phyloP scores from a whole-genome alignment of 2,329 filamentous ascomycete species.

The Rutstroemia sp. region DNA sequence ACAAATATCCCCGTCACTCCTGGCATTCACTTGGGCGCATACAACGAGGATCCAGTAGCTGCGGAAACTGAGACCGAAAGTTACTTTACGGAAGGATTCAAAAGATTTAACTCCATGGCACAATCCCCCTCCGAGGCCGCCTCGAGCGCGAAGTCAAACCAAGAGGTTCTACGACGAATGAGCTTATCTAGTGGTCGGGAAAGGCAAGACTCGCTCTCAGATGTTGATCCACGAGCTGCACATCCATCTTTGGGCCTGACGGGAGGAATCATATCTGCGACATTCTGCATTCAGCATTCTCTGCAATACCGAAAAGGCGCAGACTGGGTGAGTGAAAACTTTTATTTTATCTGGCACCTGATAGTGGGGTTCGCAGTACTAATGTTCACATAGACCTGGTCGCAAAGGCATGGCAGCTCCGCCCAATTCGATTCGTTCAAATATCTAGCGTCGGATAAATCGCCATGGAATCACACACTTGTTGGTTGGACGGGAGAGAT shows the following conservation, averaged over 20 bases:
- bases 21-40: slow-evolving; percentile 19
- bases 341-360: neutral
- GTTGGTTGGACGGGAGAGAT: slow-evolving; percentile 95
- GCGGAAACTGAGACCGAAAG: slow-evolving; percentile 6
- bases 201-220: slow-evolving; percentile 40
- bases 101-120: slow-evolving; percentile 19
- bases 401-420: slow-evolving; percentile 75
- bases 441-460: slow-evolving; percentile 75
- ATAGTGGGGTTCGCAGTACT: slow-evolving; percentile 5
- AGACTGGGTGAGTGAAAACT: slow-evolving; percentile 49
- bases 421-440: slow-evolving; percentile 88
- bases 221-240: slow-evolving; percentile 43
- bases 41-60: slow-evolving; percentile 11
- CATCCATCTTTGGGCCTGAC: slow-evolving; percentile 51
- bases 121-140: slow-evolving; percentile 25
- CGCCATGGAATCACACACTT: slow-evolving; percentile 84
- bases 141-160: slow-evolving; percentile 32
- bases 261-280: slow-evolving; percentile 60
- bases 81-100: slow-evolving; percentile 22
- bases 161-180: slow-evolving; percentile 38
- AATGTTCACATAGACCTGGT: slow-evolving; percentile 52
- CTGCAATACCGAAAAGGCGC: slow-evolving; percentile 50
- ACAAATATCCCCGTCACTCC: slow-evolving; percentile 28
- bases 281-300: slow-evolving; percentile 55
- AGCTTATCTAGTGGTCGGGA: slow-evolving; percentile 29